Conservation (phyloP, 768 basidiomycete species). For the Phallus indusiatus region DNA sequence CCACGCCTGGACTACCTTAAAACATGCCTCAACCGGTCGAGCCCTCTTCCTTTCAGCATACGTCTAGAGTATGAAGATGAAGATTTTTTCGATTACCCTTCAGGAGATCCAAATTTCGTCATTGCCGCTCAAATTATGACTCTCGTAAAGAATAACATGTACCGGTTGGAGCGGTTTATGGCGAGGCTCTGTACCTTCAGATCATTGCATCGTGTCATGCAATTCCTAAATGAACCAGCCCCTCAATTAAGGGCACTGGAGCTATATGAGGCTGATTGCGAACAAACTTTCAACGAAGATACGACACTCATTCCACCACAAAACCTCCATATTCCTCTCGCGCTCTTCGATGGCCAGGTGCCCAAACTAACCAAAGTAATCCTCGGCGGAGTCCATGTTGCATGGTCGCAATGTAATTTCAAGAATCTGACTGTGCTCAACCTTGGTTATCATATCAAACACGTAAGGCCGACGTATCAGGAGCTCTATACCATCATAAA, state of each 20-base stretch:
- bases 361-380: constrained; percentile 40
- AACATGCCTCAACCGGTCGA: not conserved
- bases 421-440: constrained; percentile 40
- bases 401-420: constrained; percentile 44
- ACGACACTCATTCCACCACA: constrained; percentile 13
- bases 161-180: not conserved
- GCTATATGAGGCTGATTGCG: constrained; percentile 2
- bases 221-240: not conserved
- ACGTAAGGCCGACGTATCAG: constrained; percentile 51
- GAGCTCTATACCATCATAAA: constrained; percentile 44
- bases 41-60: not conserved
- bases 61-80: not conserved
- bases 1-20: not conserved
- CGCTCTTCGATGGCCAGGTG: constrained; percentile 41
- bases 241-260: constrained; percentile 1
- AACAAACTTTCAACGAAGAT: not conserved
- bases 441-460: constrained; percentile 50
- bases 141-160: not conserved
- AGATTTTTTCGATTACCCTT: not conserved
- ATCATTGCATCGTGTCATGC: not conserved
- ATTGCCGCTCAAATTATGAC: not conserved
- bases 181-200: not conserved
- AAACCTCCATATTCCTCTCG: constrained; percentile 32
- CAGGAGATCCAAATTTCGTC: not conserved
- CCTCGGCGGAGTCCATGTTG: constrained; percentile 63